phyloP scores from a whole-genome alignment of 2,329 filamentous ascomycete species.

The Talaromyces pinophilus region DNA sequence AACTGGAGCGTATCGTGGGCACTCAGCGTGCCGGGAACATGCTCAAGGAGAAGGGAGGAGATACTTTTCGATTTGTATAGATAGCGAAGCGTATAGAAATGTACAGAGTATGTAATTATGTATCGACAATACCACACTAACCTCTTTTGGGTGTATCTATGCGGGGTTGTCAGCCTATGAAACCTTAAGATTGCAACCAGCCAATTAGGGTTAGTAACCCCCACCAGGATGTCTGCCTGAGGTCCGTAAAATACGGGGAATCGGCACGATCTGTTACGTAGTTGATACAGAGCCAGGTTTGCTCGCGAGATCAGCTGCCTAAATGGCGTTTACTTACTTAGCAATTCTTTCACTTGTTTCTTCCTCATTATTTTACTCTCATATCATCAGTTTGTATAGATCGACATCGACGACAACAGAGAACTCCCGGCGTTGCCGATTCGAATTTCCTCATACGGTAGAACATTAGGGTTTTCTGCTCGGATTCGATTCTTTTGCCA shows the following conservation, averaged over 20 bases:
- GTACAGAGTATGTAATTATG: not conserved
- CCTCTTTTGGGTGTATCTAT: not conserved
- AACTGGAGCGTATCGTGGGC: slow-evolving; percentile 84
- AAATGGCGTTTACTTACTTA: not conserved
- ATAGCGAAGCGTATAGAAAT: not conserved
- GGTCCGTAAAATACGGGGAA: not conserved
- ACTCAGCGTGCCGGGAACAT: slow-evolving; percentile 78
- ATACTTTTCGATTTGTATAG: slow-evolving; percentile 94
- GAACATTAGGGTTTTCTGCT: not conserved
- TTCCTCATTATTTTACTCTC: not conserved
- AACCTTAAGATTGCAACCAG: not conserved
- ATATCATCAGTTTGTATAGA: not conserved
- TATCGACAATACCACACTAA: not conserved
- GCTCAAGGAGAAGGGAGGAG: slow-evolving; percentile 74
- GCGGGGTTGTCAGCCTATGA: not conserved
- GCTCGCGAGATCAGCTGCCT: slow-evolving; percentile 17
- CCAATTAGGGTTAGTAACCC: not conserved
- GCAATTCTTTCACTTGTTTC: not conserved
- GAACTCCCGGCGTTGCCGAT: not conserved
- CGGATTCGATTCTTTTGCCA: slow-evolving; percentile 10
- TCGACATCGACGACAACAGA: not conserved
- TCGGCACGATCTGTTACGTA: not conserved
- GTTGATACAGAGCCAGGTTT: not conserved
- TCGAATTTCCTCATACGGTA: not conserved
- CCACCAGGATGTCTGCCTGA: not conserved